Base-by-base conservation (phyloP, 257 asterid species). In the Jaltomata sinuosa region DNA sequence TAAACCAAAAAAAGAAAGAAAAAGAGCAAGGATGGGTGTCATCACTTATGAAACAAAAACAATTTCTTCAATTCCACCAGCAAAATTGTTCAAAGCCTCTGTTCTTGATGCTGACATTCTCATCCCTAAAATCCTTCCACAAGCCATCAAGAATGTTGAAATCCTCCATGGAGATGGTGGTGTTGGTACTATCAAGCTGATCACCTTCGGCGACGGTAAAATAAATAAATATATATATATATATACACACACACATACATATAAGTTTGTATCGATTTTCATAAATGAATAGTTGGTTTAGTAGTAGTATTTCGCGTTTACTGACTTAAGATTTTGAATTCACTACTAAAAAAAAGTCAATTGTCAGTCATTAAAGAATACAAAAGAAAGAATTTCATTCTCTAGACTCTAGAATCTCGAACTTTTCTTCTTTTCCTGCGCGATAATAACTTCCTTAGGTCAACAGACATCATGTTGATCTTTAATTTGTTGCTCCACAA, bases 111-210 rank as follows among this genome's bases (percentile, higher is more conserved):
- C 78, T 0, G 92, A 92, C 87, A 88, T 83, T 83, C 89, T 93
- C 32, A 65, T 93, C 65, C 92, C 91, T 18, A 87, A 91, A 82
- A 79, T 87, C 71, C 12, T 87, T 64, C 95, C 94, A 7, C 84
- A 87, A 18, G 92, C 89, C 19, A 53, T 93, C 85, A 89, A 90
- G 83, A 88, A 84, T 45, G 83, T 87, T 31, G 89, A 91, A 80
- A 88, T 21, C 87, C 83, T 89, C 2, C 52, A 93, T 36, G 97
- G 97, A 2, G 87, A 90, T 7, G 97, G 95, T 0, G 91, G 93
- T 0, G 88, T 79, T 18, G 97, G 95, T 7, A 89, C 93, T 61
- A 14, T 90, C 84, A 93, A 89, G 83, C 68, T 82, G 29, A 59
- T 89, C 80, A 85, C 86, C 64, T 91, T 87, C 19, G 90, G 90